These are phyloP conservation scores for Sodiomyces alkalinus DNA, from an alignment of 2,329 filamentous ascomycete genomes.

Conservation along the genomic window DNA sequence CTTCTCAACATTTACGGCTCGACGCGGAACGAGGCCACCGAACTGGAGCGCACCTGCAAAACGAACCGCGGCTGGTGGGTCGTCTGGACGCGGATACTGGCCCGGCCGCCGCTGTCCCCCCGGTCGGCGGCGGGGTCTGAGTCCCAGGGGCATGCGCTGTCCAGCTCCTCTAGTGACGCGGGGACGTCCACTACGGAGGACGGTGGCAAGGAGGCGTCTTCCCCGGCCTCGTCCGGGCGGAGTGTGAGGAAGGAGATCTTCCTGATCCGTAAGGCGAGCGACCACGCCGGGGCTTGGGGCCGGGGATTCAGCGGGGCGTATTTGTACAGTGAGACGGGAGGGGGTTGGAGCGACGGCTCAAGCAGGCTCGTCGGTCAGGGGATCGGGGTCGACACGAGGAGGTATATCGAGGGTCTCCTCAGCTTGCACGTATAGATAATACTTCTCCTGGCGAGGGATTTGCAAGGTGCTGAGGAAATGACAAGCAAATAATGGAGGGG, in stretches of 20 bases:
- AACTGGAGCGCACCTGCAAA: conserved; percentile 48
- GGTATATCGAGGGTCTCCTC: conserved; percentile 59
- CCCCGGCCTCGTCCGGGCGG: conserved; percentile 1
- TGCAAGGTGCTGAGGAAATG: no score
- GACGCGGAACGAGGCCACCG: conserved; percentile 25
- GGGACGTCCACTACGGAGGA: conserved; percentile 1
- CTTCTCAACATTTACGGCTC: conserved; percentile 40
- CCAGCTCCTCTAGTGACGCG: neutral
- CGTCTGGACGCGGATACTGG: conserved; percentile 45
- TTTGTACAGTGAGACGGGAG: conserved; percentile 20
- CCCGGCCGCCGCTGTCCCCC: conserved; percentile 11
- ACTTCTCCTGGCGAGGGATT: no score
- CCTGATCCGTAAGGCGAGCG: conserved; percentile 43
- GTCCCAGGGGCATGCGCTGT: neutral
- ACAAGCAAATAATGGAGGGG: no score
- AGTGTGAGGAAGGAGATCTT: conserved; percentile 42
- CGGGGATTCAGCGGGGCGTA: conserved; percentile 16
- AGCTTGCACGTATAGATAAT: conserved; percentile 41
- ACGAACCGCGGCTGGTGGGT: conserved; percentile 56
- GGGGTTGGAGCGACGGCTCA: conserved; percentile 37
- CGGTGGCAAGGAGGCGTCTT: neutral
- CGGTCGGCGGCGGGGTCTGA: conserved; percentile 5
- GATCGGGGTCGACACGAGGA: conserved; percentile 61
- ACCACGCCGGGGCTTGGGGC: conserved; percentile 30
- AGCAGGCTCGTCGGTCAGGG: conserved; percentile 52